phyloP scores from a whole-genome alignment of 441 rosid species.

The Populus hybrid region DNA sequence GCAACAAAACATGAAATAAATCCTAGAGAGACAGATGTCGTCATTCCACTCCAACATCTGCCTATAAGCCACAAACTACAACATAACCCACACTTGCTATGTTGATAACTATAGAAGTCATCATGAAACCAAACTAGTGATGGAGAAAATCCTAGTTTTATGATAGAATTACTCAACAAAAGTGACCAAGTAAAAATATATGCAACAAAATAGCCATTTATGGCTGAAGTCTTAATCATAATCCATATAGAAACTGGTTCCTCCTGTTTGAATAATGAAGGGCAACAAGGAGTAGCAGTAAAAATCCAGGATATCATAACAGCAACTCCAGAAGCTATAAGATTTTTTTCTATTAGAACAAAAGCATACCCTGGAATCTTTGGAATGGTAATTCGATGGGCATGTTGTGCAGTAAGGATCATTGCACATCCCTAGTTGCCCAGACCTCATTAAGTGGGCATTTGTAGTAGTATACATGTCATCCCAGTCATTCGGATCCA shows the following conservation, averaged over 20 bases:
- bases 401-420: constrained; percentile 96
- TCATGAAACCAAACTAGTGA: neutral
- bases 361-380: constrained; percentile 18
- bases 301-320: neutral
- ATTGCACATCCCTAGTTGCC: constrained; percentile 79
- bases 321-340: neutral
- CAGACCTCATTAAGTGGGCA: constrained; percentile 71
- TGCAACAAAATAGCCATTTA: neutral
- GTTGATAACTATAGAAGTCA: neutral
- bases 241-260: neutral
- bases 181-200: neutral
- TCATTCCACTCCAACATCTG: too few species aligned
- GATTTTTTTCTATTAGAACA: too few species aligned
- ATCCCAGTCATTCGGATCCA: constrained; percentile 38
- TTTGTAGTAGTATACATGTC: constrained; percentile 48
- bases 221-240: neutral
- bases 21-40: too few species aligned
- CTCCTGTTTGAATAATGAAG: neutral
- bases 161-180: too few species aligned
- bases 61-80: too few species aligned
- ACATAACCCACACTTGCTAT: neutral
- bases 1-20: too few species aligned
- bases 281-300: neutral
- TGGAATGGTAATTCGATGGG: constrained; percentile 58
- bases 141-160: neutral